Evolutionary conservation across 2,329 filamentous ascomycete species (phyloP).

Genomic region (Colletotrichum aenigma): DNA sequence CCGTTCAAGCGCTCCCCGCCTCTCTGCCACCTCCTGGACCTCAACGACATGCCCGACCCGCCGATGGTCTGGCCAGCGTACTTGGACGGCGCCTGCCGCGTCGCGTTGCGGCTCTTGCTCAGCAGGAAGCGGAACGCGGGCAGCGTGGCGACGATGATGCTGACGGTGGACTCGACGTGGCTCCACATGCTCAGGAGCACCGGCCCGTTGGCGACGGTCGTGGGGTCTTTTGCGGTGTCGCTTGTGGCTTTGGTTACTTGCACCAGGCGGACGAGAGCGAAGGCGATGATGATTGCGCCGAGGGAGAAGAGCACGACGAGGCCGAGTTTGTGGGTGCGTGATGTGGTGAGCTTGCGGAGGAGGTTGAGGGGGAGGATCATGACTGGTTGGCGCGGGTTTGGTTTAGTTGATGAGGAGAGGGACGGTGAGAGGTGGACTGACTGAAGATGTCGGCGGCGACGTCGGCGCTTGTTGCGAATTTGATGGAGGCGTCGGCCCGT

Average conservation of each 20-base stretch:
- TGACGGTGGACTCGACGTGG: constrained; percentile 14
- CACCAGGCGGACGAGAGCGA: constrained; percentile 3
- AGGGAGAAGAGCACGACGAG: constrained; percentile 14
- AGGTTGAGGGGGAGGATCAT: constrained; percentile 7
- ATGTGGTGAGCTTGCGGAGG: constrained; percentile 2
- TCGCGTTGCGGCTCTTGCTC: neutral
- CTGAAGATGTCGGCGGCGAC: neutral
- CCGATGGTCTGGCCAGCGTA: neutral
- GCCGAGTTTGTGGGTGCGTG: constrained; percentile 1
- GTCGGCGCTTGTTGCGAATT: constrained; percentile 1
- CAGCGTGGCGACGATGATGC: constrained; percentile 15
- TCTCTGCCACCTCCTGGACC: neutral
- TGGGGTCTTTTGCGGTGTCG: constrained; percentile 8
- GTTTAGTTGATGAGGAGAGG: neutral
- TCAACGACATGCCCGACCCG: neutral
- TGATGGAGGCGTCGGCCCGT: constrained; percentile 3
- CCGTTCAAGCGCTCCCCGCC: neutral
- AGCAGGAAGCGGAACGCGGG: constrained; percentile 14
- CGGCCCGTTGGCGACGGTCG: constrained; percentile 12
- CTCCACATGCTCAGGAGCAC: constrained; percentile 20
- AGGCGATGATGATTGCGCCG: constrained; percentile 16
- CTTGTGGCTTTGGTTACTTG: constrained; percentile 8
- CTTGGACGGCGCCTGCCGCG: neutral
- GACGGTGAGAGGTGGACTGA: neutral
- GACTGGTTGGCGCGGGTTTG: neutral